Evolutionary conservation across 306 rosid species (phyloP), one percentile per base, ranked within the genome.

Genomic region (Rosa chinensis): DNA sequence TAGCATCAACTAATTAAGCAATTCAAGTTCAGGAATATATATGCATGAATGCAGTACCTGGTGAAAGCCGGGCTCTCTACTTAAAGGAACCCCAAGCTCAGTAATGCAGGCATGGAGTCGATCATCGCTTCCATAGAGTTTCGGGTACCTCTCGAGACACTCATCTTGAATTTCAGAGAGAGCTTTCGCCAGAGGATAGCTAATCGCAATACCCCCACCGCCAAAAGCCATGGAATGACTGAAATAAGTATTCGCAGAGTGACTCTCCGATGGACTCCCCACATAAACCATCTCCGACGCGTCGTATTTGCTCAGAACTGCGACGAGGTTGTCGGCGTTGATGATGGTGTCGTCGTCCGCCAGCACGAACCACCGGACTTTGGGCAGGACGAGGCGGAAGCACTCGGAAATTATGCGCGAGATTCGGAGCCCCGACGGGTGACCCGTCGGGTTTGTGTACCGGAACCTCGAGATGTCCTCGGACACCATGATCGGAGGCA

Each of bases 151-250:
- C 58, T 90, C 92, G 25, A 92, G 87, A 81, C 94, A 92, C 37
- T 86, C 86, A 20, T 92, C 97, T 52, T 87, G 94, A 83, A 84
- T 89, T 48, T 74, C 82, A 43, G 85, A 85, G 40, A 92, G 91
- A 10, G 90, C 92, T 79, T 87, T 73, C 0, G 94, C 94, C 74
- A 90, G 88, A 8, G 91, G 90, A 53, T 81, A 62, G 72, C 94
- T 89, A 48, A 92, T 50, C 25, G 92, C 94, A n/a, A 92, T 88
- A 40, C 94, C 94, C 7, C 91, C 97, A 16, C 97, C 94, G 8
- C 97, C 97, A 44, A 75, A 92, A 72, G 97, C 97, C 94, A 92
- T 90, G 28, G 94, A 87, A 80, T 92, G 97, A 70, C 97, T 88
- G 80, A 92, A 92, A 74, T 89, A 89, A 20, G 92, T 80, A 78